phyloP scores from a whole-genome alignment of 306 rosid genomes.

The Oemleria cerasiformis region DNA sequence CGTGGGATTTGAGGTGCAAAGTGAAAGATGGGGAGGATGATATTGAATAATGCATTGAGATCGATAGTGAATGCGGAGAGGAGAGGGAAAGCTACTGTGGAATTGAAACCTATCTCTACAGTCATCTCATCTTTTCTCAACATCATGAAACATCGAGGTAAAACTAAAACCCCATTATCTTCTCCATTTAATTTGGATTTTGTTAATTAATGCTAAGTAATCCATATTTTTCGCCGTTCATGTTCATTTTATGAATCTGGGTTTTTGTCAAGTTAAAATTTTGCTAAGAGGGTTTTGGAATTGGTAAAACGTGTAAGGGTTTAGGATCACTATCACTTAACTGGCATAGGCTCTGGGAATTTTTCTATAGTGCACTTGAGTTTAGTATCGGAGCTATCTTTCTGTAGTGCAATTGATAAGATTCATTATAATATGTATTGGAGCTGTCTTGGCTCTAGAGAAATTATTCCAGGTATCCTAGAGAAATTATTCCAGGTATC shows the following conservation, averaged over 20 bases:
- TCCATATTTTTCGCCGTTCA: neutral
- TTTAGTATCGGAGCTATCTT: too few relatives aligned
- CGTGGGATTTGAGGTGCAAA: too few relatives aligned
- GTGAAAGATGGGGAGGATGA: constrained; percentile 73
- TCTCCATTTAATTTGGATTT: neutral
- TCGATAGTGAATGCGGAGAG: constrained; percentile 75
- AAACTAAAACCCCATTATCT: neutral
- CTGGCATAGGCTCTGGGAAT: too few relatives aligned
- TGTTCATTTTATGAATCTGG: neutral
- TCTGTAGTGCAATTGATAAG: too few relatives aligned
- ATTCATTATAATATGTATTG: too few relatives aligned
- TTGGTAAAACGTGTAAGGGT: too few relatives aligned
- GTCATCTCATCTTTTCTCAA: constrained; percentile 74
- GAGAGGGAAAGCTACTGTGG: constrained; percentile 69
- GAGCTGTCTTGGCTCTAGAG: too few relatives aligned
- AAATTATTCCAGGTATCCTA: too few relatives aligned
- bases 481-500: too few relatives aligned
- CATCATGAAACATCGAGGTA: constrained; percentile 77
- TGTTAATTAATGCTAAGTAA: neutral
- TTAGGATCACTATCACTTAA: too few relatives aligned
- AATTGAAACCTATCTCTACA: constrained; percentile 63
- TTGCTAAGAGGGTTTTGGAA: too few relatives aligned
- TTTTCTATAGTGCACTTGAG: too few relatives aligned
- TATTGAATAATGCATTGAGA: constrained; percentile 70
- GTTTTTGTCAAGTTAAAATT: neutral